Conservation (phyloP, 2,329 filamentous ascomycete species). For the Alternaria panax region DNA sequence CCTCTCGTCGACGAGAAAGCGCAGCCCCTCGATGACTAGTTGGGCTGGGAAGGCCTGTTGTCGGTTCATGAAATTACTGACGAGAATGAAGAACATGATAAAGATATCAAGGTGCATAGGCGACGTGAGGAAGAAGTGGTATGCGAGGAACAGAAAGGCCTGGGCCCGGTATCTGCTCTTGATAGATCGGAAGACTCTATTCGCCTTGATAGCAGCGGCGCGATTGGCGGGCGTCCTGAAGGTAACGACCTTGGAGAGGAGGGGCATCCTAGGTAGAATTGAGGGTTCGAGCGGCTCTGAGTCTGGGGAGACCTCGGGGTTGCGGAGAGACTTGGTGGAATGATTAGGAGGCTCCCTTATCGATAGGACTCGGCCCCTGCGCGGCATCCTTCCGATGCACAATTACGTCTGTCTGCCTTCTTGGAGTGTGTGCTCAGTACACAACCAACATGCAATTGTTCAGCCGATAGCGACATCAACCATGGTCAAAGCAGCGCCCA, state of each 20-base stretch:
- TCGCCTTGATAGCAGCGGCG: slow-evolving; percentile 30
- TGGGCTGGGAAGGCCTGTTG: slow-evolving; percentile 39
- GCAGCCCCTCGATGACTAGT: slow-evolving; percentile 34
- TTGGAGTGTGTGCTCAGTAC: background rate
- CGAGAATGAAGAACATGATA: slow-evolving; percentile 45
- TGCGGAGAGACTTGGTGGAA: slow-evolving; percentile 3
- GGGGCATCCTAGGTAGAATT: slow-evolving; percentile 20
- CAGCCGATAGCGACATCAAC: slow-evolving; percentile 14
- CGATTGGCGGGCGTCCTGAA: slow-evolving; percentile 22
- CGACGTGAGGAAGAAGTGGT: slow-evolving; percentile 45
- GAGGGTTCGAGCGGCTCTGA: background rate
- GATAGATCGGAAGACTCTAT: slow-evolving; percentile 39
- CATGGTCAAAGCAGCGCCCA: slow-evolving; percentile 27
- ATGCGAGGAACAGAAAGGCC: slow-evolving; percentile 43
- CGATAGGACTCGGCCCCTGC: slow-evolving; percentile 6
- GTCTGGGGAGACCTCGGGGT: slow-evolving; percentile 8
- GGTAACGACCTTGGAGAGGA: slow-evolving; percentile 23
- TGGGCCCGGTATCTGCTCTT: slow-evolving; percentile 40
- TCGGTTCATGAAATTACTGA: slow-evolving; percentile 48
- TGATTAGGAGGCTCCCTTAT: slow-evolving; percentile 16
- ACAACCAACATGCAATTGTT: slow-evolving; percentile 11
- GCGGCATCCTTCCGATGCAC: slow-evolving; percentile 13
- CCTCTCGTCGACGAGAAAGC: slow-evolving; percentile 38
- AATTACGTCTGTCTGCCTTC: slow-evolving; percentile 10
- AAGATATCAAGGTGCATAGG: slow-evolving; percentile 44